phyloP scores from a whole-genome alignment of 192 early-diverging fungal species.

The Gonapodya prolifera region DNA sequence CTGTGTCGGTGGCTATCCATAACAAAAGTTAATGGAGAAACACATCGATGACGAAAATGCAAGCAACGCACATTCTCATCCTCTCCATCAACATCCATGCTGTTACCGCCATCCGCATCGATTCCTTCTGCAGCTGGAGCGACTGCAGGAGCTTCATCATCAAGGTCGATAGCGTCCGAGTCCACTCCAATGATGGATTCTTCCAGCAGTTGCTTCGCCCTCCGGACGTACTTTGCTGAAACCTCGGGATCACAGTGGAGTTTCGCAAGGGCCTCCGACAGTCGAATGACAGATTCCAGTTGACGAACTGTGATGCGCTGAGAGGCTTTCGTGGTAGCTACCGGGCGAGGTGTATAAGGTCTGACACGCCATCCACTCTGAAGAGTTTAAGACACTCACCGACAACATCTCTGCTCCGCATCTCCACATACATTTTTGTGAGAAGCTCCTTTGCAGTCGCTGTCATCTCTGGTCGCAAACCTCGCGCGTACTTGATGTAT shows the following conservation, averaged over 20 bases:
- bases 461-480: conserved; percentile 38
- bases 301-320: conserved; percentile 95
- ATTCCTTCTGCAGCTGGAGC: conserved; percentile 18
- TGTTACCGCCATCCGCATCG: conserved; percentile 10
- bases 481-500: conserved; percentile 82
- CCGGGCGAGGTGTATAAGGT: too few relatives aligned
- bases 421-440: conserved; percentile 18
- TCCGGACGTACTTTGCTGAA: conserved; percentile 42
- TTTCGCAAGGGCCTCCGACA: conserved; percentile 90
- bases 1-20: not conserved
- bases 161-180: conserved; percentile 59
- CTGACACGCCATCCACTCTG: not conserved
- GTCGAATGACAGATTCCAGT: conserved; percentile 88
- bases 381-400: not conserved
- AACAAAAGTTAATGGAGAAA: not conserved
- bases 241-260: conserved; percentile 57
- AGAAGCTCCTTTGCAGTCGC: conserved; percentile 63
- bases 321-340: conserved; percentile 27
- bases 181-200: conserved; percentile 82
- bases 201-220: conserved; percentile 71
- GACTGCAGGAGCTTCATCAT: conserved; percentile 26
- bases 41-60: not conserved
- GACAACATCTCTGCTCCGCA: not conserved
- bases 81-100: conserved; percentile 7
- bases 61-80: not conserved